These are phyloP conservation scores for Fusarium bulbicola DNA, from an alignment of 2,329 filamentous ascomycete species.

Conservation along the genomic window DNA sequence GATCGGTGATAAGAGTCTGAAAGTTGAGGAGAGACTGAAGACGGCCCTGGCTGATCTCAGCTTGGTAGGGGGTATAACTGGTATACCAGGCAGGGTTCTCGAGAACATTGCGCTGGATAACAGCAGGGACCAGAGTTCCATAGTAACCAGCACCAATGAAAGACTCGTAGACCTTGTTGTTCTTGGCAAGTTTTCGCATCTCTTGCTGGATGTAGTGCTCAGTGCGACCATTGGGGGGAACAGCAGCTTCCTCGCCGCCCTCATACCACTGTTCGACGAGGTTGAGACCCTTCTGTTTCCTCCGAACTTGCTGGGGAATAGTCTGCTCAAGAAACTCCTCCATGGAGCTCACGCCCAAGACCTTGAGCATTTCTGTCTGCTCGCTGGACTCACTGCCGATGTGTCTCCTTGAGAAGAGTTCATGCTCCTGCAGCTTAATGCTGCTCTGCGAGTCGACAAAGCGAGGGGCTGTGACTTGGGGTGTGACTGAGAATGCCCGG, in stretches of 20 bases:
- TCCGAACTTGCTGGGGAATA: slow-evolving; percentile 75
- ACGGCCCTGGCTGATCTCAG: slow-evolving; percentile 95
- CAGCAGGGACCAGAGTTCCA: slow-evolving; percentile 82
- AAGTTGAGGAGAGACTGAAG: slow-evolving; percentile 93
- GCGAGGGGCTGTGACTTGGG: slow-evolving; percentile 24
- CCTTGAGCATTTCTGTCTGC: slow-evolving; percentile 79
- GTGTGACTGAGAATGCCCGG: slow-evolving; percentile 30
- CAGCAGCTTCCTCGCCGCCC: slow-evolving; percentile 29
- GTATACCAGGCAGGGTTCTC: slow-evolving; percentile 98
- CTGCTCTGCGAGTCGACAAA: slow-evolving; percentile 35
- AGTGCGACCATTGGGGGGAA: slow-evolving; percentile 38
- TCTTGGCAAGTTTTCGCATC: slow-evolving; percentile 67
- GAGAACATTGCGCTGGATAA: slow-evolving; percentile 91
- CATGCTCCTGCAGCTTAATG: slow-evolving; percentile 35
- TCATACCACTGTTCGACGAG: slow-evolving; percentile 45
- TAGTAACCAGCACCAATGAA: slow-evolving; percentile 92
- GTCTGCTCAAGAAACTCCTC: slow-evolving; percentile 89
- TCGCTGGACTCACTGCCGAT: slow-evolving; percentile 80
- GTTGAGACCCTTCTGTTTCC: slow-evolving; percentile 39
- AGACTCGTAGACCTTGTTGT: slow-evolving; percentile 62
- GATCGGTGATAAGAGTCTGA: slow-evolving; percentile 89
- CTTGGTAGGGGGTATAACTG: slow-evolving; percentile 96
- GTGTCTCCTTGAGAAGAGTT: slow-evolving; percentile 78
- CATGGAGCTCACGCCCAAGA: slow-evolving; percentile 73
- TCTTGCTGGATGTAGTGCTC: slow-evolving; percentile 44